Base-by-base conservation (phyloP, 768 basidiomycete genomes). In the Pleurotus tuoliensis region DNA sequence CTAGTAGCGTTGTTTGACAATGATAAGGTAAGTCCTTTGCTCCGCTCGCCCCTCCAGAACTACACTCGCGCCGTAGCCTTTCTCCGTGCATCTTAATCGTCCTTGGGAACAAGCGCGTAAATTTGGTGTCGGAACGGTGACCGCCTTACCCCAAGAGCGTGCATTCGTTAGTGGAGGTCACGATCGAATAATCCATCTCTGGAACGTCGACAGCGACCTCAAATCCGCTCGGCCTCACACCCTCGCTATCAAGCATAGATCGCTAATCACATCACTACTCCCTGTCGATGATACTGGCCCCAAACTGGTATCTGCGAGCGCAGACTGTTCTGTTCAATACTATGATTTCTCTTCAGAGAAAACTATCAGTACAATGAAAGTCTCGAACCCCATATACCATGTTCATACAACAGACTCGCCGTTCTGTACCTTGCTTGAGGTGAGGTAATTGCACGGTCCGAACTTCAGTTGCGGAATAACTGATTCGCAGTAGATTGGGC, bases 121-220 rank as follows among this genome's bases (percentile, higher is more conserved):
- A 58, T 61, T 66, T 12, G 80, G 79, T 3, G 70, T 74, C 24
- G 79, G 77, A 50, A 73, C 75, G 15, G 59, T 81, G 9, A 64
- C 75, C n/a, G 40, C 75, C 12, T 66, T 80, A 68, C 64, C 69
- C 62, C 74, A 73, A 34, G 71, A 74, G 11, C 62, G 67, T 38
- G 65, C 69, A 65, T 81, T 82, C 63, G 78, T 71, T 3, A 82
- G 71, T 7, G 81, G 79, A 22, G 80, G 80, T 4, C 72, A 78
- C 47, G 79, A 82, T 63, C 79, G 79, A 54, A 54, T 61, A 38
- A 71, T 82, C 15, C 79, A 80, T 56, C 62, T 81, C 5, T 82
- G 82, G 82, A 66, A 71, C 13, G 54, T 80, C 27, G 61, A 70
- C 5, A 62, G 65, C 4, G 71, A 73, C 59, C 50, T 71, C 39